Conservation (phyloP, 116 monocot species). For the Phalaenopsis hybrid region DNA sequence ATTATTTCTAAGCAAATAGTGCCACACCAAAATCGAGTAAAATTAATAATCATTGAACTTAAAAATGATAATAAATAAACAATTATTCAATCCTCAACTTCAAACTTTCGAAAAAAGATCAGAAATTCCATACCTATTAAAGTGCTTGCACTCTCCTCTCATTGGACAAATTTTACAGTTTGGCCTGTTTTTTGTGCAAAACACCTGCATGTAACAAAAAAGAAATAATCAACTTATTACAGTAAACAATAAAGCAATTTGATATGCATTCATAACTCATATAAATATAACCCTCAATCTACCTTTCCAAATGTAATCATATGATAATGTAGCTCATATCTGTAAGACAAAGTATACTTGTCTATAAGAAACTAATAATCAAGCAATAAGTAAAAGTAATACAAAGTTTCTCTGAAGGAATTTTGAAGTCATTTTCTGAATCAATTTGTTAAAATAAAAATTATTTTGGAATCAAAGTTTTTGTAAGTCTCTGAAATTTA, state of each 20-base stretch:
- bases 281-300: constrained; percentile 4
- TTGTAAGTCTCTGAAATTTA: constrained; percentile 11
- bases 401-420: not conserved
- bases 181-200: constrained; percentile 27
- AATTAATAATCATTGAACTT: not conserved
- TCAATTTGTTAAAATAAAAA: not conserved
- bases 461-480: not conserved
- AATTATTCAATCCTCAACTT: not conserved
- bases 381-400: not conserved
- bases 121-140: constrained; percentile 9
- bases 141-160: constrained; percentile 29
- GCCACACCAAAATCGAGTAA: not conserved
- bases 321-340: constrained; percentile 28
- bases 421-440: not conserved
- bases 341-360: constrained; percentile 2
- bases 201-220: constrained; percentile 10
- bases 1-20: not conserved
- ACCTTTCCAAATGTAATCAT: constrained; percentile 34
- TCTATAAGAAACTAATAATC: not conserved
- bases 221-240: not conserved
- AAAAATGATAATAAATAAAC: not conserved
- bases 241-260: constrained; percentile 2
- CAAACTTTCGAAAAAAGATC: not conserved
- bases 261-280: not conserved
- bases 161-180: constrained; percentile 25